These are phyloP conservation scores for Tulasnella sp. DNA, from an alignment of 768 basidiomycete genomes.

Conservation along the genomic window DNA sequence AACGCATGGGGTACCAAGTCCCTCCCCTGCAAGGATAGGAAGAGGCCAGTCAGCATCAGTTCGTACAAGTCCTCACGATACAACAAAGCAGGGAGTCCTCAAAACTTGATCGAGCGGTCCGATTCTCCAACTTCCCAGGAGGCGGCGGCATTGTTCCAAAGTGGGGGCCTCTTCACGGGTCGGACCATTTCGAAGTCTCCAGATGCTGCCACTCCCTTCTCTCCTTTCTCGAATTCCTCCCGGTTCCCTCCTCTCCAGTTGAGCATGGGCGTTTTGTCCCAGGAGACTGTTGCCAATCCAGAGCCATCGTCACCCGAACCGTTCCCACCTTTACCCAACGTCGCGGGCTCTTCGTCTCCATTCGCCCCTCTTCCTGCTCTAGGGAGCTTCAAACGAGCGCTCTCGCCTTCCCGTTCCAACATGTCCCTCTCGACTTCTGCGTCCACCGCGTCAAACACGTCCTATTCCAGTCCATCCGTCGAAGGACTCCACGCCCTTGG, in stretches of 20 bases:
- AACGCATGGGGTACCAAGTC: background rate
- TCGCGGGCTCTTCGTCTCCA: background rate
- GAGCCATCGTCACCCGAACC: constrained; percentile 2
- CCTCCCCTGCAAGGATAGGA: background rate
- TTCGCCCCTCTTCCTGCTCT: background rate
- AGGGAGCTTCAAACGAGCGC: background rate
- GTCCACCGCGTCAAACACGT: constrained; percentile 10
- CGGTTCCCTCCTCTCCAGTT: constrained; percentile 7
- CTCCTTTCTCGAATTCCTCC: background rate
- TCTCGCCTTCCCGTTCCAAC: constrained; percentile 15
- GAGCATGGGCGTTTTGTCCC: background rate
- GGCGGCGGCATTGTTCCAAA: background rate
- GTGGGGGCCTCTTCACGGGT: background rate
- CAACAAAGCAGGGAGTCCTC: background rate
- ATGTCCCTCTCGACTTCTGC: constrained; percentile 18
- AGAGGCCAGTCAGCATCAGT: background rate
- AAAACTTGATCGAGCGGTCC: background rate
- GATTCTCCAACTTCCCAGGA: background rate
- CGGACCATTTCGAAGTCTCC: constrained; percentile 1
- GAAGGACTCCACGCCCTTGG: background rate
- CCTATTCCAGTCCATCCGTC: constrained; percentile 2
- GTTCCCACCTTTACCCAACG: constrained; percentile 1
- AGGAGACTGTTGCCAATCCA: background rate
- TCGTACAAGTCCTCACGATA: background rate
- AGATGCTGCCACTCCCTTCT: background rate